These are phyloP conservation scores for Anacardium occidentale DNA, from an alignment of 345 rosid genomes.

Conservation along the genomic window DNA sequence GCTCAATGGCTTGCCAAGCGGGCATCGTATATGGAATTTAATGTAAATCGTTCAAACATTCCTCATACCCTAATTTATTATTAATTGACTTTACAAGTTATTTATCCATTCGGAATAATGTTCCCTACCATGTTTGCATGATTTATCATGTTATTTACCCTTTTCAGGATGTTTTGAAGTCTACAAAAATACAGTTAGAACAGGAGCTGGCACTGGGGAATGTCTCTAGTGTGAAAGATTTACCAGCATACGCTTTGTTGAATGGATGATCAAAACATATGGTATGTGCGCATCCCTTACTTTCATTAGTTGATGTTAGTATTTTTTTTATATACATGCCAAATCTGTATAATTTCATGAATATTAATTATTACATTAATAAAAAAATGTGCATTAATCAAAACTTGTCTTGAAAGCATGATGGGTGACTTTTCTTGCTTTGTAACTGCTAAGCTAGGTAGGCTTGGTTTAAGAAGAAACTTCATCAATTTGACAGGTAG, in stretches of 20 bases:
- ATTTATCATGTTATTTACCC: neutral
- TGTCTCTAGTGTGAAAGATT: conserved; percentile 58
- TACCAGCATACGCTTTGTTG: conserved; percentile 69
- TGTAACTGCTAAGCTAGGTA: too few relatives aligned
- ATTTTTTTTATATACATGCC: neutral
- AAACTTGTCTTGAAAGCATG: too few relatives aligned
- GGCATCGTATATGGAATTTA: conserved; percentile 92
- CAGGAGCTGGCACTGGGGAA: conserved; percentile 72
- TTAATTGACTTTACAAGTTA: neutral
- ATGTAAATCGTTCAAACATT: conserved; percentile 32
- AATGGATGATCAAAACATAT: conserved; percentile 27
- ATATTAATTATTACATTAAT: too few relatives aligned
- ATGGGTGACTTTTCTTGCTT: too few relatives aligned
- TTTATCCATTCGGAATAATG: too few relatives aligned
- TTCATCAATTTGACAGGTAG: too few relatives aligned
- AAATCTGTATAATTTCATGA: neutral
- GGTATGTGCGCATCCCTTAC: too few relatives aligned
- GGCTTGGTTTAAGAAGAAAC: too few relatives aligned
- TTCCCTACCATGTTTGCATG: neutral
- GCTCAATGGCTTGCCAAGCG: conserved; percentile 94
- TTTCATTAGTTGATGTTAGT: neutral
- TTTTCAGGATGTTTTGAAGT: conserved; percentile 81
- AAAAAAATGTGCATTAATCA: too few relatives aligned
- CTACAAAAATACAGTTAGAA: conserved; percentile 73
- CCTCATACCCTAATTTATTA: neutral